Base-by-base conservation (phyloP, 306 rosid species). In the Lathyrus aphaca region DNA sequence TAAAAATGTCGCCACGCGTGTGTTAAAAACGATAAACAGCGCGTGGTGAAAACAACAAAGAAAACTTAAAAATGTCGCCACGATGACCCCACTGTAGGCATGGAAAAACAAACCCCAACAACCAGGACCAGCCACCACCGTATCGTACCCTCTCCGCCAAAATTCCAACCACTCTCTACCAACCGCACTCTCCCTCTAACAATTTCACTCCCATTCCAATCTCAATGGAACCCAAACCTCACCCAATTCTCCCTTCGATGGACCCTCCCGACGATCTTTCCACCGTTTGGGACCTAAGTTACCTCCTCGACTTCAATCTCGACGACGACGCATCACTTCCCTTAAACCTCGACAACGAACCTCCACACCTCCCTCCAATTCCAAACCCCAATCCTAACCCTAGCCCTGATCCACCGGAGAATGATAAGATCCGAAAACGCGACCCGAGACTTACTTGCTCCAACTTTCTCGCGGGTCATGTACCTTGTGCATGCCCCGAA, bases 401-500 rank as follows among this genome's bases (percentile, higher is more conserved):
- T 10, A 17, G 6, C 18, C 63, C 64, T 42, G 14, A 23, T 4
- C 44, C 61, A 0, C 54, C 35, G 13, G 82, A 77, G 19, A 49
- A 75, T 1, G 81, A 73, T 2, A 73, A 65, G 85, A 73, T 86
- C 19, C 85, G 99, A 58, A 95, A 95, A 61, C 96, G 99, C 0
- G 99, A 95, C 88, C 96, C 99, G 55, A 81, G 96, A 35, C 32
- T 95, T 78, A 11, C 82, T 6, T 95, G 99, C 82, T 64, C 97
- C 64, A 95, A 95, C 77, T 95, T 74, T 23, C 70, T 95, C 64
- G 92, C 99, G 61, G 99, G 99, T 68, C 84, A 60, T 63, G 81
- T 95, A 25, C 99, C 99, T 0, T 95, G 99, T 23, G 99, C 99
- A 0, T 95, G 99, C 39, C 99, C 99, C 12, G 99, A 95, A 83